Conservation (phyloP, 2,329 filamentous ascomycete genomes). For the Zasmidium citrigriseum region DNA sequence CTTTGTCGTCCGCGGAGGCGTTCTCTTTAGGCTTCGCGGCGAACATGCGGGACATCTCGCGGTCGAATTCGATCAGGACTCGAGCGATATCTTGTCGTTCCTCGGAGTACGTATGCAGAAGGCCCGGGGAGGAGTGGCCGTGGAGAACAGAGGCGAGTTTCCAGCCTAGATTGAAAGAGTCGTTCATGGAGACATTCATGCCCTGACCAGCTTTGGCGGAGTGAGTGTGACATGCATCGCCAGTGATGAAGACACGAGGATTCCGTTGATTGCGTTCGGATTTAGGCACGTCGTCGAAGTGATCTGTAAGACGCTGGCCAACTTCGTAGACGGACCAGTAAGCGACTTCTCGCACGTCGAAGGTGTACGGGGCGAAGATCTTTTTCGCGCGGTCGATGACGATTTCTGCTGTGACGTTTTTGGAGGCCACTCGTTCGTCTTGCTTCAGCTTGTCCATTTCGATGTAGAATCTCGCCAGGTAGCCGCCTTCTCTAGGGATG, state of each 20-base stretch:
- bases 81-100: slow-evolving; percentile 63
- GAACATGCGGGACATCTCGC: slow-evolving; percentile 50
- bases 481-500: slow-evolving; percentile 57
- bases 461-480: slow-evolving; percentile 38
- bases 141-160: slow-evolving; percentile 53
- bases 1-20: slow-evolving; percentile 23
- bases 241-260: slow-evolving; percentile 66
- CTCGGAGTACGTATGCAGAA: slow-evolving; percentile 55
- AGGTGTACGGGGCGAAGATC: slow-evolving; percentile 67
- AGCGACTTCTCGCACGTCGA: slow-evolving; percentile 64
- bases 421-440: slow-evolving; percentile 56
- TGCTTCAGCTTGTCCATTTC: slow-evolving; percentile 43
- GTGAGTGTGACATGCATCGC: slow-evolving; percentile 61
- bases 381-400: slow-evolving; percentile 65
- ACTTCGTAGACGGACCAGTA: slow-evolving; percentile 69
- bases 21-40: slow-evolving; percentile 39
- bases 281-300: slow-evolving; percentile 64
- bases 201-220: slow-evolving; percentile 68
- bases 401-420: slow-evolving; percentile 62
- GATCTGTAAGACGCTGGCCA: slow-evolving; percentile 58
- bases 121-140: slow-evolving; percentile 25
- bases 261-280: slow-evolving; percentile 55
- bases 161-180: slow-evolving; percentile 62
- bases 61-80: slow-evolving; percentile 62
- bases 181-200: slow-evolving; percentile 73